Base-by-base conservation (phyloP, 305 asterid species). In the Solanum hybrid region DNA sequence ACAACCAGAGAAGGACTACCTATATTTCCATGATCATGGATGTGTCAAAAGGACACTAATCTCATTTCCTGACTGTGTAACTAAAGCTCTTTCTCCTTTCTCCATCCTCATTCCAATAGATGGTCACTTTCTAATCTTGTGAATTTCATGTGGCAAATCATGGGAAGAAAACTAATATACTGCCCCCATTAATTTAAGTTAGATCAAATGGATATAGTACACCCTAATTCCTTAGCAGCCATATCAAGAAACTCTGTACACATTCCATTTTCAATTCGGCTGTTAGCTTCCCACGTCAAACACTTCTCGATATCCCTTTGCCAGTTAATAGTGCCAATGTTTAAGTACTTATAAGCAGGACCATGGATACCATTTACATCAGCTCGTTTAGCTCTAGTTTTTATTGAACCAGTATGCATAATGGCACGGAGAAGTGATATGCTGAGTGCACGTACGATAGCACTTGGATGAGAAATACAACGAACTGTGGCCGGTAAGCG, bases 401-500 rank as follows among this genome's bases (percentile, higher is more conserved):
- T 96, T 31, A 92, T 61, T 2, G 96, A 87, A 15, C 95, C 94
- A 3, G 95, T 90, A 12, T 95, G 95, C 80, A 95, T 90, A 85
- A 97, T 95, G 61, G 99, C 98, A 22, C 96, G 99, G 87, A 97
- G 99, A 79, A 97, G 98, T 10, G 99, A 97, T 37, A 92, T 96
- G 94, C 99, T 97, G 26, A 97, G 98, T 22, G 99, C 96, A 33
- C 99, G 99, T 36, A 97, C 97, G 45, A 96, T 99, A 89, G 99
- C 99, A 72, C 99, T 97, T 10, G 97, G 97, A 90, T 97, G 99
- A 89, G 98, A 97, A 82, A 95, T 93, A 89, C 94, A 93, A 12
- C 96, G 96, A 85, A 96, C 96, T 5, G 98, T 96, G 24, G 98
- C 98, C 29, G 98, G 92, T 90, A 96, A 91, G 76, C 99, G 99